Evolutionary conservation across 2,329 filamentous ascomycete genomes (phyloP).

Genomic region (Ophiosphaerella korrae): DNA sequence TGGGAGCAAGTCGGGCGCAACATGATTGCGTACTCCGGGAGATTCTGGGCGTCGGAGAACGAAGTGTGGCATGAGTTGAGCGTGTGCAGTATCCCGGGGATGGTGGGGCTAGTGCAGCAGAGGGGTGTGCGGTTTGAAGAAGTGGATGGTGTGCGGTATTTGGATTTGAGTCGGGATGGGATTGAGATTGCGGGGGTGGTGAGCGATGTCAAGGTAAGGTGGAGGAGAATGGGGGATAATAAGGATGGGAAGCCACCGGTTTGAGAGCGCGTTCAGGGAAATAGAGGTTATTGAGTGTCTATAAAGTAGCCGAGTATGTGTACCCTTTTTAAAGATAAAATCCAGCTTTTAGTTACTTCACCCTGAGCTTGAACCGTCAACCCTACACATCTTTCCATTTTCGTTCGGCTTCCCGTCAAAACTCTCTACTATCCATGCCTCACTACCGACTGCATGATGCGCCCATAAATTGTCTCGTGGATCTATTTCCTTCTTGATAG

Average conservation of each 20-base stretch:
- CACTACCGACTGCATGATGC: constrained; percentile 29
- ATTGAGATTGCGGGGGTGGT: constrained; percentile 1
- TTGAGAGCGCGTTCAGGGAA: not conserved
- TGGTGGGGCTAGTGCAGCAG: constrained; percentile 7
- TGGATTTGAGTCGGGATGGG: constrained; percentile 1
- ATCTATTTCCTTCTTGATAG: constrained; percentile 19
- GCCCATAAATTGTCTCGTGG: constrained; percentile 23
- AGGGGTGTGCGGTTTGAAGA: not conserved
- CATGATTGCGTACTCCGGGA: constrained; percentile 15
- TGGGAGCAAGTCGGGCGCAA: constrained; percentile 13
- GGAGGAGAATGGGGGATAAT: constrained; percentile 9
- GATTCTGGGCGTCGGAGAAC: constrained; percentile 9
- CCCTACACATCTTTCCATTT: constrained; percentile 31
- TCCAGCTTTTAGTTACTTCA: not conserved
- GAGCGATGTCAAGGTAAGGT: constrained; percentile 6
- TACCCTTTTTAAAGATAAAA: no score
- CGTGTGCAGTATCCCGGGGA: not conserved
- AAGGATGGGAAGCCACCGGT: not conserved
- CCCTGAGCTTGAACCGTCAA: not conserved
- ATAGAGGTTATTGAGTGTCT: not conserved
- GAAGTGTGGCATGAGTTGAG: constrained; percentile 7
- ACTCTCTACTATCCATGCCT: constrained; percentile 27
- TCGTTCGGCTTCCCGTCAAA: constrained; percentile 28
- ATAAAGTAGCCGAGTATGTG: no score
- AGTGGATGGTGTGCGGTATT: not conserved